A percentile compares a stretch with the other conserved stretches of the same genome.
Conservation (phyloP, 2,329 filamentous ascomycete genomes). For the Colletotrichum chlorophyti region DNA sequence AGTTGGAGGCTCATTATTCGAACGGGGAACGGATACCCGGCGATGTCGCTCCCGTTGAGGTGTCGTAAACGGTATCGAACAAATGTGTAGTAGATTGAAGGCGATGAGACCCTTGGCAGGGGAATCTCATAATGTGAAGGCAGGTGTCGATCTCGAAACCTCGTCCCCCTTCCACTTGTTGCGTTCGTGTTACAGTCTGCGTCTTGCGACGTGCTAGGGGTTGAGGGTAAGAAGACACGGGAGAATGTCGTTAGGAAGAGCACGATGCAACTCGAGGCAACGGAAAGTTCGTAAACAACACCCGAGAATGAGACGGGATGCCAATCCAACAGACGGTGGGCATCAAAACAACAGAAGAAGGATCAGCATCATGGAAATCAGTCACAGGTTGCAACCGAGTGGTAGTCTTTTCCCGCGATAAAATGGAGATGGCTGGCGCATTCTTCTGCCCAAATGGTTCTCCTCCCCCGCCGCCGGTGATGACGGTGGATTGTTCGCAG, state of each 20-base stretch:
- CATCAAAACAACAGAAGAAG: background rate
- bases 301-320: slow-evolving; percentile 5
- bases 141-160: background rate
- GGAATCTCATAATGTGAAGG: slow-evolving; percentile 2
- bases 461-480: background rate
- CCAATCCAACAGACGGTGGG: background rate
- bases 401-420: background rate
- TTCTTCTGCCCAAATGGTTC: background rate
- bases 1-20: background rate
- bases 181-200: background rate
- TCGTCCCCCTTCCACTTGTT: background rate
- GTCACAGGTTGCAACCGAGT: no score
- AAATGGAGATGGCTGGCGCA: slow-evolving; percentile 5
- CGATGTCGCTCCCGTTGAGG: background rate
- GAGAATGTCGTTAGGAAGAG: background rate
- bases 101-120: background rate
- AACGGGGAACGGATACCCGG: background rate
- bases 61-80: background rate
- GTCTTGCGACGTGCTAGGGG: no score
- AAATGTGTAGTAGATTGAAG: background rate
- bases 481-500: background rate
- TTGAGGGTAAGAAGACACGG: background rate
- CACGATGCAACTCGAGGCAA: background rate
- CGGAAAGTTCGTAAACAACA: slow-evolving; percentile 1
- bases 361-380: background rate